These are phyloP conservation scores for Penicillium sp. DNA, from an alignment of 2,329 filamentous ascomycete species.

Conservation along the genomic window DNA sequence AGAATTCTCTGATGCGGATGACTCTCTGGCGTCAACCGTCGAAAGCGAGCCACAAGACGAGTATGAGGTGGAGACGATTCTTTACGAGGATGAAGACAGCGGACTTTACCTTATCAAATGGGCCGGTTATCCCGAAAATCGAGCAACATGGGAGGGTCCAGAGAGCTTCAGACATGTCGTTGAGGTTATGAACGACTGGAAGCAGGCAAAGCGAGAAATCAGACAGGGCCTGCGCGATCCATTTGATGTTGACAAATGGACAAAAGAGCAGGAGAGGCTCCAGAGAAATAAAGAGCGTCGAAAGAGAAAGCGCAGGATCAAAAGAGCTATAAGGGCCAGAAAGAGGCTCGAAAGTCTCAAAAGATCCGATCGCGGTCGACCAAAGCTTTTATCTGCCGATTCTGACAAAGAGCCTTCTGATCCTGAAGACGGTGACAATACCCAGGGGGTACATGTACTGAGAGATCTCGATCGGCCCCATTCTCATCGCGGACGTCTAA, in stretches of 20 bases:
- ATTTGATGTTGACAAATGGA: constrained; percentile 36
- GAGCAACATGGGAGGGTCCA: constrained; percentile 55
- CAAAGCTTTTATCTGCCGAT: neutral
- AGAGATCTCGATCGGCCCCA: too few relatives aligned
- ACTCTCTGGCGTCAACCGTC: constrained; percentile 58
- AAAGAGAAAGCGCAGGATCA: constrained; percentile 18
- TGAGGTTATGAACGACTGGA: constrained; percentile 45
- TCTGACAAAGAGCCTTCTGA: neutral
- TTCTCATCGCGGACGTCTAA: too few relatives aligned
- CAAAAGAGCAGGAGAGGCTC: constrained; percentile 21
- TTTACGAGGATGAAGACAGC: constrained; percentile 45
- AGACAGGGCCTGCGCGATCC: constrained; percentile 24
- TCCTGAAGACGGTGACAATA: neutral
- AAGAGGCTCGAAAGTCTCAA: neutral
- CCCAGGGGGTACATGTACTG: neutral
- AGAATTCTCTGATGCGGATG: constrained; percentile 39
- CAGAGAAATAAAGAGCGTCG: constrained; percentile 20
- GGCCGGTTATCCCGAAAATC: constrained; percentile 58
- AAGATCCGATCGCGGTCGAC: neutral
- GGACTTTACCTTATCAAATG: constrained; percentile 62
- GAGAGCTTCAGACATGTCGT: constrained; percentile 36
- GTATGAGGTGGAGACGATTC: constrained; percentile 56
- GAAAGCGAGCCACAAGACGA: constrained; percentile 46
- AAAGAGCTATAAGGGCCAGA: neutral
- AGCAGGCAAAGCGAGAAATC: constrained; percentile 32